Percentiles rank a stretch among this genome's conserved stretches.
Evolutionary conservation across 257 asterid genomes (phyloP).

Genomic region (Solanum medicagineum): DNA sequence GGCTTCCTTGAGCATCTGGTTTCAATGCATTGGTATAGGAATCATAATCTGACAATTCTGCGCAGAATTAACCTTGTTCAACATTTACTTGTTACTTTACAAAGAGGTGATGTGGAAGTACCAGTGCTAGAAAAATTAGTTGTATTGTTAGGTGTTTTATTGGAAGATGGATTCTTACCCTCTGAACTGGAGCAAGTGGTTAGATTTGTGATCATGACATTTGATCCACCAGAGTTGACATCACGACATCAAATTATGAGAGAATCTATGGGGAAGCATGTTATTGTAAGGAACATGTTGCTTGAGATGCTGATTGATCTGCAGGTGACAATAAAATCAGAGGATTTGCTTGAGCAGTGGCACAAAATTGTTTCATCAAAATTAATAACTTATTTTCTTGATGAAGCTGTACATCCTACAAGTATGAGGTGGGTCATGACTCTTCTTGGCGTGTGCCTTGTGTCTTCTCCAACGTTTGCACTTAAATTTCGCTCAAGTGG

Average conservation of each 20-base stretch:
- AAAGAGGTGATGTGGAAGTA: slow-evolving; percentile 98
- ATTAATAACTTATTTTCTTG: slow-evolving; percentile 81
- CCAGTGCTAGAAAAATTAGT: slow-evolving; percentile 87
- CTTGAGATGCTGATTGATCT: slow-evolving; percentile 99
- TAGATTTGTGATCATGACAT: slow-evolving; percentile 93
- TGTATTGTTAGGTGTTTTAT: slow-evolving; percentile 79
- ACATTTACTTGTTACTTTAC: slow-evolving; percentile 88
- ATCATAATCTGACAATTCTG: slow-evolving; percentile 90
- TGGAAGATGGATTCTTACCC: slow-evolving; percentile 96
- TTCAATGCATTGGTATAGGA: slow-evolving; percentile 99
- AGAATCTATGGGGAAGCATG: slow-evolving; percentile 96
- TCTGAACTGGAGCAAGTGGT: slow-evolving; percentile 97
- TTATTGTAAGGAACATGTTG: slow-evolving; percentile 93
- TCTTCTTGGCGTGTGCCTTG: slow-evolving; percentile 94
- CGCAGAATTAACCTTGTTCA: slow-evolving; percentile 97
- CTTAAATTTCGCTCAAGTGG: slow-evolving; percentile 95
- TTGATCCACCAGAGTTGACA: slow-evolving; percentile 78
- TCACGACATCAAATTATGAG: slow-evolving; percentile 55
- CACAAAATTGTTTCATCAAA: slow-evolving; percentile 94
- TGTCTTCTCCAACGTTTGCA: slow-evolving; percentile 90
- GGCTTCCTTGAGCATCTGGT: slow-evolving; percentile 98
- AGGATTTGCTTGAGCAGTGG: slow-evolving; percentile 99
- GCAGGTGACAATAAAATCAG: slow-evolving; percentile 88
- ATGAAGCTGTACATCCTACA: slow-evolving; percentile 98
- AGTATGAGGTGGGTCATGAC: slow-evolving; percentile 99